Evolutionary conservation across 495 filamentous ascomycete species (phyloP), one percentile per base, ranked within the genome.

Genomic region (Penicillium samsonianum): DNA sequence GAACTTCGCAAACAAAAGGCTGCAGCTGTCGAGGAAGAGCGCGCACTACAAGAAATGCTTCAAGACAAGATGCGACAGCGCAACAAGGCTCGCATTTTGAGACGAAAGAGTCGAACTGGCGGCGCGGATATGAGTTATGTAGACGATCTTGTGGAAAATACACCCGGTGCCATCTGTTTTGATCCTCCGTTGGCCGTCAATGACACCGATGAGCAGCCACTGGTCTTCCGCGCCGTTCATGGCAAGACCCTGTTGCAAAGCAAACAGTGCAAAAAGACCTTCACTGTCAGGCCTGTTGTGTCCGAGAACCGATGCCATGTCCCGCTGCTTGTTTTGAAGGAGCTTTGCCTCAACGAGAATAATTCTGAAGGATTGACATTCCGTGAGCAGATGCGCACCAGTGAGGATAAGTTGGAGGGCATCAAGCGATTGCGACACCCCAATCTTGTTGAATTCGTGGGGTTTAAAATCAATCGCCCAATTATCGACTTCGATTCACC

Each of bases 361-460:
- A 58, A 58, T 12, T 63, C 59, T 0, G 69, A 76, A 40, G 47
- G 82, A 76, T 33, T 73, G 68, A 80, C 57, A 62, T 95, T 65
- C 69, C 77, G 64, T 70, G 82, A 58, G 73, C 74, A 60, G 73
- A 82, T 67, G 84, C 80, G 65, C 74, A 85, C 63, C 64, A 83
- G 47, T 82, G 72, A 96, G 89, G 74, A 88, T 80, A 82, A 87
- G 48, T 68, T 98, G 26, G 90, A 96, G 58, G 72, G 73, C 3
- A 68, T 94, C 31, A 93, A 86, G 67, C 83, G 81, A 60, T 68
- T 95, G 31, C 83, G 82, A 26, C 92, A 96, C 64, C 78, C 83
- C n/a, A 90, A 90, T 70, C 67, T 96, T 23, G 74, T 92, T 5
- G 83, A 88, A 11, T 80, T 97, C 44, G 72, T 95, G 40, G 90